Evolutionary conservation across 495 filamentous ascomycete genomes (phyloP).

Genomic region (Penicillium verhagenii): DNA sequence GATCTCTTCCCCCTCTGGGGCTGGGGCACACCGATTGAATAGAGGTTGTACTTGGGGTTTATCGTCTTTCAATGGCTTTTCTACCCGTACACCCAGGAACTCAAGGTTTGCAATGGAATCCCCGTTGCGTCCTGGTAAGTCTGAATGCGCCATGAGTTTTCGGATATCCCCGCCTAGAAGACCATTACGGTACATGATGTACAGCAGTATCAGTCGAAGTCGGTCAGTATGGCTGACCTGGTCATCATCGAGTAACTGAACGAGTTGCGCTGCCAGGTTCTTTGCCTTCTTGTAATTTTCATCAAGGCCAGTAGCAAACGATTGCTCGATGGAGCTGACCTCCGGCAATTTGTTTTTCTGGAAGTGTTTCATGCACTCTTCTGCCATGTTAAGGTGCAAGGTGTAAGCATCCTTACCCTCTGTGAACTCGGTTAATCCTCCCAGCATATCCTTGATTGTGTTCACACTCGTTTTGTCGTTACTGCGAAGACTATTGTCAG

Average conservation of each 20-base stretch:
- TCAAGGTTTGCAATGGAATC: constrained; percentile 75
- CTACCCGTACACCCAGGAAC: constrained; percentile 73
- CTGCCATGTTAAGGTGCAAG: constrained; percentile 94
- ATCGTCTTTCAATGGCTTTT: constrained; percentile 73
- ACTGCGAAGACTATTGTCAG: constrained; percentile 23
- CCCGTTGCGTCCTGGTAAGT: constrained; percentile 69
- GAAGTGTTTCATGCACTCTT: constrained; percentile 93
- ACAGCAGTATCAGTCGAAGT: constrained; percentile 79
- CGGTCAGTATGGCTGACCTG: constrained; percentile 67
- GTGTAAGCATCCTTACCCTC: constrained; percentile 94
- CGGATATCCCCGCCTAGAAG: constrained; percentile 80
- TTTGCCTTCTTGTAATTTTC: constrained; percentile 92
- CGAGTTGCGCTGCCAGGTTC: constrained; percentile 78
- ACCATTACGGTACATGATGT: constrained; percentile 85
- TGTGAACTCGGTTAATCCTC: constrained; percentile 89
- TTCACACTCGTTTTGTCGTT: constrained; percentile 71
- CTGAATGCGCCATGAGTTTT: constrained; percentile 81
- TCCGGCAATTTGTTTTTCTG: constrained; percentile 80
- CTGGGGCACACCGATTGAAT: constrained; percentile 61
- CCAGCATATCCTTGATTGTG: constrained; percentile 96
- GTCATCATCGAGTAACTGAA: constrained; percentile 82
- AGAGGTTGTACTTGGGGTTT: constrained; percentile 61
- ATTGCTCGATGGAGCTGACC: constrained; percentile 81
- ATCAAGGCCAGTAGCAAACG: constrained; percentile 86
- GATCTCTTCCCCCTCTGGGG: constrained; percentile 49